These are phyloP conservation scores for Wickerhamiella spandovensis DNA, from an alignment of 805 yeast species.

Conservation along the genomic window DNA sequence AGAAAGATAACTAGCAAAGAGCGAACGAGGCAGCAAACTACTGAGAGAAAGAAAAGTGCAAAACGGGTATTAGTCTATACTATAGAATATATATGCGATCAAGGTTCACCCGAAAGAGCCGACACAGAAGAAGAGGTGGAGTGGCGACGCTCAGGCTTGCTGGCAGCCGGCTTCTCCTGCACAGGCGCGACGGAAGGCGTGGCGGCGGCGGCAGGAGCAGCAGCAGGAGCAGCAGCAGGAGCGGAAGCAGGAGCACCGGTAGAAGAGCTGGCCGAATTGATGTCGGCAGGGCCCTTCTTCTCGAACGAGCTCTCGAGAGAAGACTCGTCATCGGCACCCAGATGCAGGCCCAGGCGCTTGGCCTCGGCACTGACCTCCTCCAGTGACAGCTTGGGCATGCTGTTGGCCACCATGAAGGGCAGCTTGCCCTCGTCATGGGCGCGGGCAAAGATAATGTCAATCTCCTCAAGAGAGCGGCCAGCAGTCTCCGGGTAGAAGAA, in stretches of 20 bases:
- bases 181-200: too few species aligned
- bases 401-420: constrained; percentile 51
- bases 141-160: constrained; percentile 1
- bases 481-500: constrained; percentile 68
- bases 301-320: background rate
- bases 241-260: background rate
- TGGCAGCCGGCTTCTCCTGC: background rate
- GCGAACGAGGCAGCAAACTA: too few species aligned
- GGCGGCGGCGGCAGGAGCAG: background rate
- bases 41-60: too few species aligned
- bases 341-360: constrained; percentile 37
- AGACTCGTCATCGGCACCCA: constrained; percentile 7
- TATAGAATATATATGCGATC: background rate
- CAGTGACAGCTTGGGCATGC: constrained; percentile 44
- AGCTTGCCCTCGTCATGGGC: constrained; percentile 42
- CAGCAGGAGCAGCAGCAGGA: background rate
- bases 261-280: background rate
- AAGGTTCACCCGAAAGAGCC: constrained; percentile 3
- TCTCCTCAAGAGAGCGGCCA: constrained; percentile 61
- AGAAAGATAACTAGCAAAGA: background rate
- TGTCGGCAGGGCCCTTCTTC: background rate
- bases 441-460: constrained; percentile 55
- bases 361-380: constrained; percentile 51
- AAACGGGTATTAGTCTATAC: background rate
- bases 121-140: constrained; percentile 8